Conservation (phyloP, 2,329 filamentous ascomycete genomes). For the Ustilaginoidea virens region DNA sequence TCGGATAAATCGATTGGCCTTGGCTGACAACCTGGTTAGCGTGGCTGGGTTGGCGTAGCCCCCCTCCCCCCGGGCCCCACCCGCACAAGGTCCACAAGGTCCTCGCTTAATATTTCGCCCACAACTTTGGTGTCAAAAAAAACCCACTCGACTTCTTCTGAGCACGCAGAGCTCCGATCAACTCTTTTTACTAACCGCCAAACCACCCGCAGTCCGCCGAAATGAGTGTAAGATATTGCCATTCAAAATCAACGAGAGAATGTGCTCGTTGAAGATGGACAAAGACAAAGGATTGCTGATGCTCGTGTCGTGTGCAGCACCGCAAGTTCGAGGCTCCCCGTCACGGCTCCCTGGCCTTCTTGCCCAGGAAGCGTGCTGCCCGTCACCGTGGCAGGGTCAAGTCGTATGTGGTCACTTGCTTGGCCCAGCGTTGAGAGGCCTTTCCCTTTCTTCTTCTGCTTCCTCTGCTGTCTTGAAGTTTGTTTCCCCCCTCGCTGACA, state of each 20-base stretch:
- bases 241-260: neutral
- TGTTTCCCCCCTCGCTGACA: neutral
- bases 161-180: slow-evolving; percentile 17
- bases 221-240: slow-evolving; percentile 21
- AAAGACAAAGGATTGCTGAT: slow-evolving; percentile 8
- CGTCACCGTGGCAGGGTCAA: slow-evolving; percentile 96
- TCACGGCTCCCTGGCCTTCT: slow-evolving; percentile 82
- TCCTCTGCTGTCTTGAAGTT: neutral
- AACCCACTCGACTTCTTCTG: slow-evolving; percentile 11
- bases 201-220: slow-evolving; percentile 20
- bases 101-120: slow-evolving; percentile 24
- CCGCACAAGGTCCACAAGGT: neutral
- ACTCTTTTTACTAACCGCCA: slow-evolving; percentile 23
- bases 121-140: slow-evolving; percentile 14
- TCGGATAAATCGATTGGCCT: too few species aligned
- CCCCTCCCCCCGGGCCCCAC: slow-evolving; percentile 13
- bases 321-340: slow-evolving; percentile 69
- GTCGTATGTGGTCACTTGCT: slow-evolving; percentile 49
- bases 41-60: neutral
- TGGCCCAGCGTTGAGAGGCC: too few species aligned
- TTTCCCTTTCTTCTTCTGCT: slow-evolving; percentile 14
- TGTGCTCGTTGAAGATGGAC: slow-evolving; percentile 1
- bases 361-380: slow-evolving; percentile 83
- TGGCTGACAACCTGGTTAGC: too few species aligned
- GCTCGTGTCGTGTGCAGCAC: slow-evolving; percentile 23